Evolutionary conservation across 352 stramenopile genomes (phyloP).

Genomic region (Chrysophaeum taylorii): DNA sequence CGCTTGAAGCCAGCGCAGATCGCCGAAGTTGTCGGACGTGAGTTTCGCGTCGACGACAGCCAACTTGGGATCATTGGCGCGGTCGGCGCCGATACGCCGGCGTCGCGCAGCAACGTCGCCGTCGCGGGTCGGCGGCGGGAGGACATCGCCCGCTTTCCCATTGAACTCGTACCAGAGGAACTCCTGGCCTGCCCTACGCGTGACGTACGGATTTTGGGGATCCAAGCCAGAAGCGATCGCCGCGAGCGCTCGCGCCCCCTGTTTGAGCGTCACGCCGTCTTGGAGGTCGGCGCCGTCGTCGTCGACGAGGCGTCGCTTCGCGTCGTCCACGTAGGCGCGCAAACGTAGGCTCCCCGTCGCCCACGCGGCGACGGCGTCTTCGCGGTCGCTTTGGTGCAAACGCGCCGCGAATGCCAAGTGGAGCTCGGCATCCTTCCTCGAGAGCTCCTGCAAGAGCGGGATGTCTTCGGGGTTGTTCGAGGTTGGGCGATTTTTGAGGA

Average conservation of each 20-base stretch:
- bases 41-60: conserved; percentile 1
- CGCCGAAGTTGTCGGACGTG: neutral
- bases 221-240: neutral
- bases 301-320: neutral
- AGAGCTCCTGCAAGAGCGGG: conserved; percentile 4
- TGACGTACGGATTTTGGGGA: conserved; percentile 5
- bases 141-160: neutral
- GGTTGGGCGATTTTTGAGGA: neutral
- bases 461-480: conserved; percentile 15
- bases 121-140: neutral
- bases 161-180: conserved; percentile 14
- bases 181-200: neutral
- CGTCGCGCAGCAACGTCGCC: neutral
- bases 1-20: neutral
- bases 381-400: neutral
- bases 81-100: neutral
- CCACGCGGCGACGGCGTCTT: neutral
- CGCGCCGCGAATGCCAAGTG: neutral
- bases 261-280: neutral
- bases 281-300: neutral
- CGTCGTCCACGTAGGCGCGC: conserved; percentile 2
- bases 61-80: neutral
- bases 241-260: neutral
- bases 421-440: conserved; percentile 9
- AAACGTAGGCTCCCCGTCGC: neutral